Evolutionary conservation across 106 monocot genomes (phyloP), one percentile per base, ranked within the genome.

Genomic region (Alisma plantagoaquatica): DNA sequence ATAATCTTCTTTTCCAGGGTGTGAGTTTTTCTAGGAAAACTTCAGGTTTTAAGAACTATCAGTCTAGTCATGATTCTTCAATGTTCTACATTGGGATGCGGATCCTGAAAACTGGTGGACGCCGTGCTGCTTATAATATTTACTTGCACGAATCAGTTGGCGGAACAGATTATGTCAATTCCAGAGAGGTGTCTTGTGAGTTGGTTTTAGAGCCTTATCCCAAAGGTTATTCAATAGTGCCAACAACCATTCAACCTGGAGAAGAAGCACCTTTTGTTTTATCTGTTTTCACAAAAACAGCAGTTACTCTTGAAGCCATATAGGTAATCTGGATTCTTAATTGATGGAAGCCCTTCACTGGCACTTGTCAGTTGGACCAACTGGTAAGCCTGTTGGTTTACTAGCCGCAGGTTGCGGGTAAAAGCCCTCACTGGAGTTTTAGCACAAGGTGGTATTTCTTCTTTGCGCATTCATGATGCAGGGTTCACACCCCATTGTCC

Each of bases 71-170:
- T 66, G 96, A 96, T 74, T 77, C 80, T 41, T 75, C 68, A 17
- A 81, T 89, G 84, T 89, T 84, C 63, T 96, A 88, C 52, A 96
- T 96, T 66, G 96, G 96, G 59, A 81, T 96, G 83, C 69, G 96
- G 46, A 96, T 96, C 68, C 74, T 96, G 2, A 96, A 96, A 60
- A 96, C 96, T 22, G 73, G 62, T 18, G 96, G 96, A 0, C 68
- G 73, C n/a, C 89, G 96, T 27, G 91, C 91, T 56, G 88, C 96
- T 42, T 96, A 84, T 57, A 96, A 96, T 53, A 96, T 96, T 33
- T 96, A 96, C 66, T 62, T 96, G 78, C 96, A 96, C 67, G 96
- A 96, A 65, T 89, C 96, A 16, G 81, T 89, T 43, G 96, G 96
- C 23, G 96, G 96, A 41, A 89, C 96, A 7, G 96, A 96, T 71